phyloP scores from a whole-genome alignment of 306 rosid genomes.

The Canavalia ensiformis region DNA sequence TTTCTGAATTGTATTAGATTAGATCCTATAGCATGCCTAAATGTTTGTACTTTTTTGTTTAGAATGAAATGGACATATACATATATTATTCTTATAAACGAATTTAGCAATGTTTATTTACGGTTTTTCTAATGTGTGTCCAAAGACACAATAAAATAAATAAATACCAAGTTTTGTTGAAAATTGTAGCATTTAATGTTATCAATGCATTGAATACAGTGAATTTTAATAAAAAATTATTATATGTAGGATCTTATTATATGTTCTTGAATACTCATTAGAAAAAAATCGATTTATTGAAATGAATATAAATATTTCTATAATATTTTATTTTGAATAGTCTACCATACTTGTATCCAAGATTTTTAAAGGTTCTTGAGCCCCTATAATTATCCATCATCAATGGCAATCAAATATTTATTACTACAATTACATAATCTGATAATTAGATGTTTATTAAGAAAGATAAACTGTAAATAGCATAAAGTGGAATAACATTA shows the following conservation, averaged over 20 bases:
- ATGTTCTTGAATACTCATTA: no score
- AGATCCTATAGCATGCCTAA: background rate
- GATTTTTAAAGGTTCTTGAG: background rate
- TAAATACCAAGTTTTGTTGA: no score
- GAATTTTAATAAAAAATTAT: no score
- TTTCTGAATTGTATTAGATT: background rate
- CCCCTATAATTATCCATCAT: background rate
- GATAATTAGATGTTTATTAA: slow-evolving; percentile 26
- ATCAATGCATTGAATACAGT: no score
- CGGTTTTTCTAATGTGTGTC: no score
- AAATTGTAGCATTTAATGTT: no score
- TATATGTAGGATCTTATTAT: no score
- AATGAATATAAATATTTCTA: background rate
- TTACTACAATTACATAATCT: background rate
- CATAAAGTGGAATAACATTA: slow-evolving; percentile 17
- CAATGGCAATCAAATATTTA: no score
- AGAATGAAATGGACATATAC: background rate
- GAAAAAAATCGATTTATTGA: background rate
- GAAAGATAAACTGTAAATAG: slow-evolving; percentile 29
- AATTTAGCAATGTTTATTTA: background rate
- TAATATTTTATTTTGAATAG: background rate
- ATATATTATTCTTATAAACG: slow-evolving; percentile 5
- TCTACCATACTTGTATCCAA: background rate
- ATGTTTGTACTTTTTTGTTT: background rate
- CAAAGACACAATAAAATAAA: no score